These are phyloP conservation scores for Solanum dulcamara DNA, from an alignment of 257 asterid species.

Conservation along the genomic window DNA sequence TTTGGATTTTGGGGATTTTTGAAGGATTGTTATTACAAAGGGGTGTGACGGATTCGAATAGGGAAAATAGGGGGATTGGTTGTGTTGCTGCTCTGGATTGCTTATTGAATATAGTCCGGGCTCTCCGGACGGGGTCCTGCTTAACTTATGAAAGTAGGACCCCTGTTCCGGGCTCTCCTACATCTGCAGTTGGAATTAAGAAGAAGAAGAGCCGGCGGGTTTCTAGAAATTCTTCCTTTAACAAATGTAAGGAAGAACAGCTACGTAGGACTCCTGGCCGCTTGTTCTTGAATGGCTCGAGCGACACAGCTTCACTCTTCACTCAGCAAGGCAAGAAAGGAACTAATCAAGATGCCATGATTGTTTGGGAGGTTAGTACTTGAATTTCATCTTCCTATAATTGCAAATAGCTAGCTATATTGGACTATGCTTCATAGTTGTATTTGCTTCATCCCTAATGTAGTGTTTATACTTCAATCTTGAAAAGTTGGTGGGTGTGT, in stretches of 20 bases:
- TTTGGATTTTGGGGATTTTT: neutral
- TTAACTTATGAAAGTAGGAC: constrained; percentile 76
- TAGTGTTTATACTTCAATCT: neutral
- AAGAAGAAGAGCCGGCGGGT: constrained; percentile 41
- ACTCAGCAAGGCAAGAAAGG: constrained; percentile 94
- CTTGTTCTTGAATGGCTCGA: constrained; percentile 74
- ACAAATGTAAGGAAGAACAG: constrained; percentile 48
- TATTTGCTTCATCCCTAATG: neutral
- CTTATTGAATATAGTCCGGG: constrained; percentile 70
- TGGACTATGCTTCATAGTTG: neutral
- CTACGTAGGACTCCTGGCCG: constrained; percentile 71
- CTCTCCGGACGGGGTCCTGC: constrained; percentile 99
- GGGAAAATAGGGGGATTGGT: constrained; percentile 33
- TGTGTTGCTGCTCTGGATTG: constrained; percentile 88
- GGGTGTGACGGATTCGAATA: constrained; percentile 54
- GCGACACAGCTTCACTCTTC: constrained; percentile 59
- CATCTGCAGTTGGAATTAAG: constrained; percentile 17
- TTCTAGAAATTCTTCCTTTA: constrained; percentile 63
- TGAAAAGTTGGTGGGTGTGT: neutral
- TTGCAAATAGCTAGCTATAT: neutral
- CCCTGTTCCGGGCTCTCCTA: constrained; percentile 66
- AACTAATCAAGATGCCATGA: constrained; percentile 91
- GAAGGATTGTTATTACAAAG: neutral
- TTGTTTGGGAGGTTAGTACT: constrained; percentile 88
- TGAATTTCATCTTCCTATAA: neutral